Evolutionary conservation across 192 early-diverging fungal species (phyloP), one percentile per base, ranked within the genome.

Genomic region (Coemansia sp.): DNA sequence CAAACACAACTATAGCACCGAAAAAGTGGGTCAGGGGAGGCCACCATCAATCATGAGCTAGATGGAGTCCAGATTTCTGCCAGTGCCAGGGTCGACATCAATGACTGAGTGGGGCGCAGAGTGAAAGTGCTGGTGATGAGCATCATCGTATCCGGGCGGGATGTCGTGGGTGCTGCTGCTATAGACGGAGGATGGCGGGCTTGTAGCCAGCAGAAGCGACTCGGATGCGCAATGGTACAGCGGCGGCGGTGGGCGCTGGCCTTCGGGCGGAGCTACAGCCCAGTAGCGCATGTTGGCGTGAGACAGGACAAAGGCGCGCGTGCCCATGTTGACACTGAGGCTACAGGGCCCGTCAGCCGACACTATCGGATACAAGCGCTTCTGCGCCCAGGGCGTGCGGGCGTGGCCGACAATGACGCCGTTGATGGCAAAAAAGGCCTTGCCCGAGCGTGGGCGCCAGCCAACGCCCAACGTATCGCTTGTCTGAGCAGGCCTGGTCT

Each of bases 401-500:
- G 89, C 32, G 80, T 90, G 75, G 72, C 72, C 65, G 41, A 91
- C 69, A 48, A 86, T 85, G 61, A 84, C 86, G 19, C 91, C 91
- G 68, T 92, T 92, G 31, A 90, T 69, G 5, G 90, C 90, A 50
- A 91, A 89, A 65, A 92, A 92, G 29, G 90, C 72, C 31, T 88
- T 90, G 42, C 91, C 91, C 48, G 87, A 87, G 23, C 85, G 73
- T 45, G 89, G 90, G 11, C 89, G 84, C 74, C 89, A 92, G 10
- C 90, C 91, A 17, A 91, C 85, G 34, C 91, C 91, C 42, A 92
- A 69, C 2, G 91, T 88, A 74, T 92, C 91, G 39, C 90, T 74
- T 86, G 85, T 64, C 9, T 29, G 25, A 11, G 51, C 51, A 15
- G 25, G 25, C 25, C 25, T 55, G 51, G 21, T 4, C n/a, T 15